These are phyloP conservation scores for Phytophthora ramorum DNA, from an alignment of 352 stramenopile species.

Conservation along the genomic window DNA sequence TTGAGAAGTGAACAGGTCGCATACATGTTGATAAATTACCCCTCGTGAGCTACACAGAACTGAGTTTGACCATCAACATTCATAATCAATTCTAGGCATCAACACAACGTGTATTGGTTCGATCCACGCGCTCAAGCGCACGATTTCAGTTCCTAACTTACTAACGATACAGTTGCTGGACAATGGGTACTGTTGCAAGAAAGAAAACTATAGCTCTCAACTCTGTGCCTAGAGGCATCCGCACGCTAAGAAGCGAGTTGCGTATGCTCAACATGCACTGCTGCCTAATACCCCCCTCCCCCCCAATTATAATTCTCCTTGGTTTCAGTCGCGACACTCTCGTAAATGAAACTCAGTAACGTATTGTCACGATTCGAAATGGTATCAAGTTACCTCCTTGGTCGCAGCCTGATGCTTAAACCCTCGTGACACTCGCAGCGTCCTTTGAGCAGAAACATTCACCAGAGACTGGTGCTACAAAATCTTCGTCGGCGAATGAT, in stretches of 20 bases:
- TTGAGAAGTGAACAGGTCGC: conserved; percentile 2
- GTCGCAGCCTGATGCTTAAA: background rate
- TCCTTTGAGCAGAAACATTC: no score
- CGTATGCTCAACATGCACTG: no score
- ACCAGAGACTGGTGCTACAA: background rate
- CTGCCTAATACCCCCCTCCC: no score
- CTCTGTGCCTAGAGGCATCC: no score
- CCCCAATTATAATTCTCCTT: background rate
- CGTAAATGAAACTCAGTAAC: background rate
- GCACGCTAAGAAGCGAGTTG: no score
- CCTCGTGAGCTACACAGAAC: background rate
- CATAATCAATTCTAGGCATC: conserved; percentile 20
- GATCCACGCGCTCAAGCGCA: conserved; percentile 17
- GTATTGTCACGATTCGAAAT: background rate
- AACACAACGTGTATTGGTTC: conserved; percentile 18
- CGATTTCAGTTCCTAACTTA: background rate
- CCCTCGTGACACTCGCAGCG: background rate
- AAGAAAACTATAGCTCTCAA: no score
- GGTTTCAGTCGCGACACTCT: background rate
- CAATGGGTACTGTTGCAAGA: no score
- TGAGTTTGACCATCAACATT: conserved; percentile 4
- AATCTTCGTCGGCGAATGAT: background rate
- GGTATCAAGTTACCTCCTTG: background rate
- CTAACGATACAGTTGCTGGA: no score
- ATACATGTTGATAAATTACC: background rate